Evolutionary conservation across 169 alveolate genomes (phyloP).

Genomic region (Plasmodium gallinaceum): DNA sequence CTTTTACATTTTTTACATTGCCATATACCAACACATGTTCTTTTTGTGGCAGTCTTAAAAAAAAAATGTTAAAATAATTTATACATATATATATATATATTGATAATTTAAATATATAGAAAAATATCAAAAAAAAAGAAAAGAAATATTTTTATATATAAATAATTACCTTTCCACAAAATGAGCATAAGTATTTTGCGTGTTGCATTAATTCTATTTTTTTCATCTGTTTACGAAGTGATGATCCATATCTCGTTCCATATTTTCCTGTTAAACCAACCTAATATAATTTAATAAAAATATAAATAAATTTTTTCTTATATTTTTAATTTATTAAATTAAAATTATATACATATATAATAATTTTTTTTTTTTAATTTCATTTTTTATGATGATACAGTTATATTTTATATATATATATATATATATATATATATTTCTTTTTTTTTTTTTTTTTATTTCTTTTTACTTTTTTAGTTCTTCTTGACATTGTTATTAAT

Average conservation of each 20-base stretch:
- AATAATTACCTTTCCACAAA: constrained; percentile 94
- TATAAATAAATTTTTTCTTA: neutral
- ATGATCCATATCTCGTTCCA: constrained; percentile 99
- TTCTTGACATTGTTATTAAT: constrained; percentile 44
- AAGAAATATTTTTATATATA: too few relatives aligned
- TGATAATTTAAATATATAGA: neutral
- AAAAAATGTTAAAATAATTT: neutral
- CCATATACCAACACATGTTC: constrained; percentile 98
- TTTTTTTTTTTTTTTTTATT: constrained; percentile 10
- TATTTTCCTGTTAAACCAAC: constrained; percentile 99
- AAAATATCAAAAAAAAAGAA: neutral
- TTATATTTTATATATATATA: neutral
- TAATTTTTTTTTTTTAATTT: neutral
- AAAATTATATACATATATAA: too few relatives aligned
- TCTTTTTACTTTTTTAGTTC: constrained; percentile 70
- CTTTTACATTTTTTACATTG: constrained; percentile 95
- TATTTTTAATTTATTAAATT: neutral
- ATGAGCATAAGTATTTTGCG: constrained; percentile 95
- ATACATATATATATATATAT: neutral
- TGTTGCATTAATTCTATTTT: constrained; percentile 95
- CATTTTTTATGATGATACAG: neutral
- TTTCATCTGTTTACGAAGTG: constrained; percentile 97
- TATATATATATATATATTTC: constrained; percentile 3
- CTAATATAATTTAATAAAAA: constrained; percentile 75
- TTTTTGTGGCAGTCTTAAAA: constrained; percentile 90